Base-by-base conservation (phyloP, 495 filamentous ascomycete genomes). In the Bathelium albidoporum region DNA sequence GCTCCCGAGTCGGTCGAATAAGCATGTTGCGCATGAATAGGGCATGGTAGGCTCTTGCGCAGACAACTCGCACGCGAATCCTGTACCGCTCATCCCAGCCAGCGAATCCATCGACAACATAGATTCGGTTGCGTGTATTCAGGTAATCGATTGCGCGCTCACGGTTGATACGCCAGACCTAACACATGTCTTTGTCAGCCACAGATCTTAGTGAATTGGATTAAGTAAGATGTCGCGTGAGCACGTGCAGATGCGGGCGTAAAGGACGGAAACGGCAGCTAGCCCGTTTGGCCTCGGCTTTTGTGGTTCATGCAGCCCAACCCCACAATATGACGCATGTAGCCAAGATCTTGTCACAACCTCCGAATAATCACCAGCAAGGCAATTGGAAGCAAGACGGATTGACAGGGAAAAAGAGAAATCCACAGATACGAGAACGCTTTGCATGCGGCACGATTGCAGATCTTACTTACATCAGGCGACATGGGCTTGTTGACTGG, bases 21-120 rank as follows among this genome's bases (percentile, higher is more conserved):
- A 98, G 89, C 94, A 98, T 98, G 82, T 98, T 98, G 71, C 95
- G 90, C 94, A 98, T 98, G 89, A 98, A 98, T 64, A 98, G 84
- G 67, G 94, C 94, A 83, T 98, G 94, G 83, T 98, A 98, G 77
- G 94, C 94, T 75, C 94, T 89, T 66, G 94, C 94, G 79, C 94
- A 98, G 74, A 98, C 90, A 65, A 98, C 93, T 68, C 94, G 95
- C 72, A 98, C 94, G 70, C 86, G 89, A 80, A 98, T 97, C 64
- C 91, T 84, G 83, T 98, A 98, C 73, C 93, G 91, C 83, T 95
- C 88, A 70, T 98, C 94, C 94, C 94, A 98, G 70, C 94, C 94
- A 65, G 94, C 94, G 75, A 86, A 98, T 65, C 94, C 94, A 78
- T 98, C 94, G 65, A 98, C 80, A 64, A 98, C 94, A 77, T 98